A percentile compares a stretch with the other conserved stretches of the same genome.
phyloP scores from a whole-genome alignment of 2,329 filamentous ascomycete genomes.

The Botrytis pseudocinerea region DNA sequence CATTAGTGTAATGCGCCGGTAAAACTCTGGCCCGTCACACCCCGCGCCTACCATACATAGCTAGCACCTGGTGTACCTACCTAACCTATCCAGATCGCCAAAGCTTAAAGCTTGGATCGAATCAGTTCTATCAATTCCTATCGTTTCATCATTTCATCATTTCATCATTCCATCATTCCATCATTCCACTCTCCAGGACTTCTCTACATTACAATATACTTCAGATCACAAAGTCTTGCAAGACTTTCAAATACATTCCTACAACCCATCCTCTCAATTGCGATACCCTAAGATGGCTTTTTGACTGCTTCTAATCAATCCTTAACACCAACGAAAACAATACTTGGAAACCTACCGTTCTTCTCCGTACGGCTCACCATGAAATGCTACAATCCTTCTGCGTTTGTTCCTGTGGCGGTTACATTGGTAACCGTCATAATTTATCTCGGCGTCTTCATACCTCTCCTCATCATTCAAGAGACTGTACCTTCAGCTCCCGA shows the following conservation, averaged over 20 bases:
- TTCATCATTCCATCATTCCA: neutral
- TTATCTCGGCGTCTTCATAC: conserved; percentile 76
- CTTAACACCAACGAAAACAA: neutral
- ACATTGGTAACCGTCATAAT: conserved; percentile 74
- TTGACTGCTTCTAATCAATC: neutral
- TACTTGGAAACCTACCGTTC: conserved; percentile 1
- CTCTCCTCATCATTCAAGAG: conserved; percentile 72
- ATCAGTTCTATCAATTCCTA: neutral
- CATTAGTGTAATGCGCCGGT: conserved; percentile 2
- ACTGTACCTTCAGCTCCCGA: conserved; percentile 67
- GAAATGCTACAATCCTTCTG: conserved; percentile 57
- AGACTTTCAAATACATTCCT: neutral
- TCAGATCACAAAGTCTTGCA: neutral
- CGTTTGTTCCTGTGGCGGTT: conserved; percentile 79
- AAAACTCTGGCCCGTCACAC: conserved; percentile 1
- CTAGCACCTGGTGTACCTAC: neutral
- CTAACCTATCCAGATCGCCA: neutral
- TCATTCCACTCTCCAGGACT: neutral
- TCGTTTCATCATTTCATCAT: conserved; percentile 1
- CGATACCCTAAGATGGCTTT: conserved; percentile 14
- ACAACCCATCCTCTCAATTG: neutral
- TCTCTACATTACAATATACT: neutral
- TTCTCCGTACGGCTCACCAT: conserved; percentile 26
- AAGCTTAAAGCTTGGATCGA: conserved; percentile 2
- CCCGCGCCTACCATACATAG: conserved; percentile 12